A percentile compares a stretch with the other conserved stretches of the same genome.
phyloP scores from a whole-genome alignment of 495 filamentous ascomycete genomes.

The Gamarada debralockiae region DNA sequence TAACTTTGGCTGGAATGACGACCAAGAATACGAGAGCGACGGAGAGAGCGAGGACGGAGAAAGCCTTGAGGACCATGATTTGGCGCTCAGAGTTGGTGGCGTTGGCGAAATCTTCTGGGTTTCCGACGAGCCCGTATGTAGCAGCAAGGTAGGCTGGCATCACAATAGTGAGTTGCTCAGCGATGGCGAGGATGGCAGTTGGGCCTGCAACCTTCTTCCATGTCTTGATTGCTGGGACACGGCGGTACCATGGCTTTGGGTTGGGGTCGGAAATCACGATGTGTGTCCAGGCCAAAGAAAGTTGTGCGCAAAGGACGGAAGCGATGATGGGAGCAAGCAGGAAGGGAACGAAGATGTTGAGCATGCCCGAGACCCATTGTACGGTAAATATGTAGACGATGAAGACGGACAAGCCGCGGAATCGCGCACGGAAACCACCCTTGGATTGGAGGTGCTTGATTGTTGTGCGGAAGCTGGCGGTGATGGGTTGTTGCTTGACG shows the following conservation, averaged over 20 bases:
- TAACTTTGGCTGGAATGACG: constrained; percentile 57
- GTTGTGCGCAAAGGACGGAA: constrained; percentile 15
- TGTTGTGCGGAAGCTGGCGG: constrained; percentile 18
- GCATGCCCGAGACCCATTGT: not conserved
- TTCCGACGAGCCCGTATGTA: not conserved
- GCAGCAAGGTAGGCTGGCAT: constrained; percentile 11
- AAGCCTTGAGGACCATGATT: constrained; percentile 4
- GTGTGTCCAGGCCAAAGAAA: constrained; percentile 23
- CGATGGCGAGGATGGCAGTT: constrained; percentile 21
- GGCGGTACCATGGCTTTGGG: constrained; percentile 23
- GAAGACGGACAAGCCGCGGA: constrained; percentile 22
- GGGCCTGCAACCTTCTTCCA: constrained; percentile 23
- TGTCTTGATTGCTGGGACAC: constrained; percentile 14
- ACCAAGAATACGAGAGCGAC: constrained; percentile 36
- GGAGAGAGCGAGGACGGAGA: constrained; percentile 10
- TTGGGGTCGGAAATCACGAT: constrained; percentile 27
- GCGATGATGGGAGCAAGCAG: constrained; percentile 10
- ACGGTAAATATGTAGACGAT: constrained; percentile 3
- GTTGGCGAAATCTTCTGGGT: not conserved
- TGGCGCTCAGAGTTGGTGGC: constrained; percentile 1
- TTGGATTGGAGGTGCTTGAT: constrained; percentile 14
- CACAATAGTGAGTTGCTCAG: constrained; percentile 17
- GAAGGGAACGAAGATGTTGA: constrained; percentile 5
- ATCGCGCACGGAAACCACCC: constrained; percentile 16
- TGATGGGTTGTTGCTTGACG: constrained; percentile 16